Conservation (phyloP, 192 early-diverging fungal species). For the Phlyctochytrium planicorne region DNA sequence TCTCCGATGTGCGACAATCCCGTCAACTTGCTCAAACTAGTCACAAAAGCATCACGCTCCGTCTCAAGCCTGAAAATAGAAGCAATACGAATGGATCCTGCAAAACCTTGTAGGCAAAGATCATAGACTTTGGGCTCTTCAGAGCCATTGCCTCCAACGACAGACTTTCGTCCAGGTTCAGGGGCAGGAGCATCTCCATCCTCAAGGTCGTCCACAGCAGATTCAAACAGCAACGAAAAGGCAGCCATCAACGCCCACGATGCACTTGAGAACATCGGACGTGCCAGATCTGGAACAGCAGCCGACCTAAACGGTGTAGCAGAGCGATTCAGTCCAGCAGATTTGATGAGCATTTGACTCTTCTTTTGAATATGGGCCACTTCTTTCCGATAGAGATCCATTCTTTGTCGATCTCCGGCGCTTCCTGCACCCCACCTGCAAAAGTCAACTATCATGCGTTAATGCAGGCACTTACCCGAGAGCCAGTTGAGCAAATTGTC, state of each 20-base stretch:
- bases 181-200: no score
- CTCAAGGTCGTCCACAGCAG: slow-evolving; percentile 30
- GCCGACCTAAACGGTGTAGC: slow-evolving; percentile 41
- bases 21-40: slow-evolving; percentile 85
- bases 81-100: slow-evolving; percentile 75
- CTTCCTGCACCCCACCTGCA: slow-evolving; percentile 44
- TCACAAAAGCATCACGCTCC: slow-evolving; percentile 89
- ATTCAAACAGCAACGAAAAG: slow-evolving; percentile 56
- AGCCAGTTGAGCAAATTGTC: slow-evolving; percentile 51
- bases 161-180: background rate
- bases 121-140: slow-evolving; percentile 51
- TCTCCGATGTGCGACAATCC: slow-evolving; percentile 79
- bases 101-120: slow-evolving; percentile 77
- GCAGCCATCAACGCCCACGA: slow-evolving; percentile 59
- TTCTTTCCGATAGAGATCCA: slow-evolving; percentile 55
- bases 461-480: slow-evolving; percentile 32
- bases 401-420: slow-evolving; percentile 43
- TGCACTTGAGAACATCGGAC: slow-evolving; percentile 56
- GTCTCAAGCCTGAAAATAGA: slow-evolving; percentile 85
- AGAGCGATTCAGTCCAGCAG: background rate
- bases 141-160: background rate
- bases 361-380: slow-evolving; percentile 56
- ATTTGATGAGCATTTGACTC: slow-evolving; percentile 45
- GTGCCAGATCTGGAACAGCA: slow-evolving; percentile 41
- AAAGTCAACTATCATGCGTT: background rate